Conservation (phyloP, 495 filamentous ascomycete species). For the Halenospora varia region DNA sequence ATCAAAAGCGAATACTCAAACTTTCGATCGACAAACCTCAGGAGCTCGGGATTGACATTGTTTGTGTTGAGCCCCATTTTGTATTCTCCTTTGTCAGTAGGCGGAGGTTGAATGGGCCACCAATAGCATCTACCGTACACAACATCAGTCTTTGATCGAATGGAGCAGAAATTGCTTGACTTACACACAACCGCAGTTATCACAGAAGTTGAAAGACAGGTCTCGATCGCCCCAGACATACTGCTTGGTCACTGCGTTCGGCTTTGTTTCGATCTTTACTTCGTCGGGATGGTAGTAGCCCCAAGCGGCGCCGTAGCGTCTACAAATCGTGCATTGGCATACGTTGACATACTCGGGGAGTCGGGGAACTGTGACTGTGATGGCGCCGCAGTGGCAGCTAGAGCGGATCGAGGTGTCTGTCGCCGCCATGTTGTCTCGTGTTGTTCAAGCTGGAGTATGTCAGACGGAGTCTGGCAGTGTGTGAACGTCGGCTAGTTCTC, state of each 20-base stretch:
- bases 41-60: slow-evolving; percentile 14
- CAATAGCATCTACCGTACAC: slow-evolving; percentile 18
- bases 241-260: slow-evolving; percentile 21
- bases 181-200: slow-evolving; percentile 20
- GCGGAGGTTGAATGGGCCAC: slow-evolving; percentile 16
- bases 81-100: slow-evolving; percentile 17
- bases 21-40: slow-evolving; percentile 21
- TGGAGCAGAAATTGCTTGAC: slow-evolving; percentile 15
- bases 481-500: not conserved
- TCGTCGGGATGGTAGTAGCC: slow-evolving; percentile 31
- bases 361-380: slow-evolving; percentile 28
- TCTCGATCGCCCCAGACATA: slow-evolving; percentile 18
- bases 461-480: slow-evolving; percentile 10
- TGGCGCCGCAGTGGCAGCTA: slow-evolving; percentile 33
- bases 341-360: slow-evolving; percentile 28
- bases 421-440: slow-evolving; percentile 16
- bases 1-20: slow-evolving; percentile 16
- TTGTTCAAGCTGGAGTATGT: slow-evolving; percentile 9
- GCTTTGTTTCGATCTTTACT: slow-evolving; percentile 24
- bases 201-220: slow-evolving; percentile 20
- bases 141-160: slow-evolving; percentile 16
- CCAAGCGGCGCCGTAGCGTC: slow-evolving; percentile 31
- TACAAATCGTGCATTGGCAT: slow-evolving; percentile 34
- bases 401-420: slow-evolving; percentile 15
- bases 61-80: slow-evolving; percentile 19